These are phyloP conservation scores for Cardamine chenopodiifolia DNA, from an alignment of 345 rosid genomes.

Conservation along the genomic window DNA sequence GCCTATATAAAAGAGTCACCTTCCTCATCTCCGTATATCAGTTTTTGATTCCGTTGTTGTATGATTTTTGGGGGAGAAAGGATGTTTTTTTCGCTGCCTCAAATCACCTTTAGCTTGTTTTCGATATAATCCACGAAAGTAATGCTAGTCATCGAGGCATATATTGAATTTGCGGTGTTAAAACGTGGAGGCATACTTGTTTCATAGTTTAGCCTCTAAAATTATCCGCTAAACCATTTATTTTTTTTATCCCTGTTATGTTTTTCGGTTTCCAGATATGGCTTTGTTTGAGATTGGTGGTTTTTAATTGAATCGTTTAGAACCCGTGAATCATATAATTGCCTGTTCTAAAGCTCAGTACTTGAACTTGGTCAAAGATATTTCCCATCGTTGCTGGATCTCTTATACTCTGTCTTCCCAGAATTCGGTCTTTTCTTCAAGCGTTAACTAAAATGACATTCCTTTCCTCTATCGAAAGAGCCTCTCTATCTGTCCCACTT, in stretches of 20 bases:
- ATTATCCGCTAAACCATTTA: conserved; percentile 37
- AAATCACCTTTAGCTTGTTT: conserved; percentile 48
- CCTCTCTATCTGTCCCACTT: conserved; percentile 55
- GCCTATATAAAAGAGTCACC: conserved; percentile 19
- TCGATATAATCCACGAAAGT: conserved; percentile 38
- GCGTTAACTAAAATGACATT: conserved; percentile 45
- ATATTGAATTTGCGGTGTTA: conserved; percentile 38
- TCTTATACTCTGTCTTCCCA: neutral
- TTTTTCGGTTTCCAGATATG: neutral
- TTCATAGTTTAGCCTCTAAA: conserved; percentile 45
- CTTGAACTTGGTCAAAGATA: conserved; percentile 28
- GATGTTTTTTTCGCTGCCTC: conserved; percentile 19
- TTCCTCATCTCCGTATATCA: neutral
- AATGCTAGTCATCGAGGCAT: conserved; percentile 47
- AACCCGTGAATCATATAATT: neutral
- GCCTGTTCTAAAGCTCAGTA: neutral
- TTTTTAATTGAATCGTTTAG: neutral
- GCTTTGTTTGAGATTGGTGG: neutral
- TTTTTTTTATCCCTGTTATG: neutral
- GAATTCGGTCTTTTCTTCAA: neutral
- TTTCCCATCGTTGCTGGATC: neutral
- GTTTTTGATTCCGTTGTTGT: neutral
- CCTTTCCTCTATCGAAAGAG: conserved; percentile 61
- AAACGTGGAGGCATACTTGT: conserved; percentile 45
- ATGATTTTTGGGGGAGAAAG: neutral